Evolutionary conservation across 2,329 filamentous ascomycete species (phyloP).

Genomic region (Aureobasidium musti): DNA sequence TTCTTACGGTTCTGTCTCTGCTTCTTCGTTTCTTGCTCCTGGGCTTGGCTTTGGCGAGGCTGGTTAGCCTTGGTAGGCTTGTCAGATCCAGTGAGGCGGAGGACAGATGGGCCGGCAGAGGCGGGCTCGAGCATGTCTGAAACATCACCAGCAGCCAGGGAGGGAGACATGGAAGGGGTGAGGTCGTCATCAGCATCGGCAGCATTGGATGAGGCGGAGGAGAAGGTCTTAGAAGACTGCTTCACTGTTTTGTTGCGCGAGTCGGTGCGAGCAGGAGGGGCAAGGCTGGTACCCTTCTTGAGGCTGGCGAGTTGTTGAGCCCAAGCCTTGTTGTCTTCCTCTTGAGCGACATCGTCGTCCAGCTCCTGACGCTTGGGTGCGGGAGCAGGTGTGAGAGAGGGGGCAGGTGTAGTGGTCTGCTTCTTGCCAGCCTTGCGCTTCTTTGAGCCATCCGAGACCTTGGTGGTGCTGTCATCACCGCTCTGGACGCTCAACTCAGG

Average conservation of each 20-base stretch:
- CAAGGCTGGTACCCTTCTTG: conserved; percentile 67
- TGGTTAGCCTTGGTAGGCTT: conserved; percentile 57
- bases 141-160: conserved; percentile 65
- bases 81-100: conserved; percentile 72
- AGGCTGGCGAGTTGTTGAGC: conserved; percentile 70
- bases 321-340: conserved; percentile 71
- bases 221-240: conserved; percentile 54
- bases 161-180: conserved; percentile 69
- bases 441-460: conserved; percentile 35
- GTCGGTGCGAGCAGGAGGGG: conserved; percentile 41
- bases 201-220: conserved; percentile 66
- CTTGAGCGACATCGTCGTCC: conserved; percentile 53
- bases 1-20: conserved; percentile 91
- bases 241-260: conserved; percentile 65
- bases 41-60: conserved; percentile 61
- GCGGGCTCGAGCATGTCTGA: conserved; percentile 88
- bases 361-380: conserved; percentile 38
- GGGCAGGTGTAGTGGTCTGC: conserved; percentile 30
- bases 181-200: conserved; percentile 80
- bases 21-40: conserved; percentile 84
- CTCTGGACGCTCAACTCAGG: conserved; percentile 16
- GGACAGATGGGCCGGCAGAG: conserved; percentile 67
- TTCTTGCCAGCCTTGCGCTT: conserved; percentile 42
- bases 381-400: conserved; percentile 34
- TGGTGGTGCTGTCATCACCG: conserved; percentile 25